Conservation (phyloP, 129 eudicot genomes). For the Centaurea solstitialis region DNA sequence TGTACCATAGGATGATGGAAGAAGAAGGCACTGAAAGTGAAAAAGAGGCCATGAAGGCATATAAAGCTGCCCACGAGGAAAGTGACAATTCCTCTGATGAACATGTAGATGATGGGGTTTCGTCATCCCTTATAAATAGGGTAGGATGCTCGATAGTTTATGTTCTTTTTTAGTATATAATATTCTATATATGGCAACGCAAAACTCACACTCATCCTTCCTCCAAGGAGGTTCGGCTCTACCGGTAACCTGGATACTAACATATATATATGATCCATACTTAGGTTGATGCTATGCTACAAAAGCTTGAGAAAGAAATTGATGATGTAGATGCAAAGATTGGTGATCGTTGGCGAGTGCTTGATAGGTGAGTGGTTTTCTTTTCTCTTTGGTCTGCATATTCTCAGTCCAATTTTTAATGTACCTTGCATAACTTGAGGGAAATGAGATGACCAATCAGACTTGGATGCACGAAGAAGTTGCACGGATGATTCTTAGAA, state of each 20-base stretch:
- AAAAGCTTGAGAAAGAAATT: conserved; percentile 94
- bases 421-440: background rate
- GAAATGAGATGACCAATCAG: background rate
- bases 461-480: conserved; percentile 9
- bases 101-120: conserved; percentile 61
- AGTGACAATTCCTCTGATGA: conserved; percentile 57
- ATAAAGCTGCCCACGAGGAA: conserved; percentile 90
- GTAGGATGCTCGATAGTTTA: conserved; percentile 35
- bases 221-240: background rate
- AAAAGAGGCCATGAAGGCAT: conserved; percentile 78
- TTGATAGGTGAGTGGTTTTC: conserved; percentile 63
- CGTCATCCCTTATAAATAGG: conserved; percentile 85
- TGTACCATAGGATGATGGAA: conserved; percentile 80
- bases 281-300: conserved; percentile 98
- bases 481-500: background rate
- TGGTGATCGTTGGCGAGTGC: conserved; percentile 93
- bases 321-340: conserved; percentile 98
- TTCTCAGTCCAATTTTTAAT: background rate
- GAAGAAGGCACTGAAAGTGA: conserved; percentile 79
- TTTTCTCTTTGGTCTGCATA: background rate
- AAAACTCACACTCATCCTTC: background rate
- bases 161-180: background rate
- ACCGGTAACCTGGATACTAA: background rate
- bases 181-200: background rate
- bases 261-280: background rate